Evolutionary conservation across 2,329 filamentous ascomycete genomes (phyloP).

Genomic region (Massarina eburnea): DNA sequence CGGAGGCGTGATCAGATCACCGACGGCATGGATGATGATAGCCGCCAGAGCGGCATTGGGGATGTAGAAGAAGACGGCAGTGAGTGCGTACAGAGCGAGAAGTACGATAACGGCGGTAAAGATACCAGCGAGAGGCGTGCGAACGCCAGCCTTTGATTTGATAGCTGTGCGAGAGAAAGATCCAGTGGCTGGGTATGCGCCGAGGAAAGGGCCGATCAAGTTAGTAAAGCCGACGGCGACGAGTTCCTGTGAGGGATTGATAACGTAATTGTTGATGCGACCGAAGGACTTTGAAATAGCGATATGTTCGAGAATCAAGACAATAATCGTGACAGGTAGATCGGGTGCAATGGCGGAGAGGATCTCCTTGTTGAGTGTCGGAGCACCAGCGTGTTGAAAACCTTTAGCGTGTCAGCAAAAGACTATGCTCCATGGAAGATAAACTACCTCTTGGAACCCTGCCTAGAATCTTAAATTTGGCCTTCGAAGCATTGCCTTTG

Average conservation of each 20-base stretch:
- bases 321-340: constrained; percentile 84
- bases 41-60: constrained; percentile 77
- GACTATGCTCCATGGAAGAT: neutral
- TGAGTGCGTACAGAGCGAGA: constrained; percentile 84
- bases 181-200: constrained; percentile 87
- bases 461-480: constrained; percentile 73
- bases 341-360: constrained; percentile 69
- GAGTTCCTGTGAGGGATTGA: constrained; percentile 93
- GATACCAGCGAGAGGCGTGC: constrained; percentile 85
- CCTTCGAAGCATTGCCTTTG: constrained; percentile 49
- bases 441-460: constrained; percentile 69
- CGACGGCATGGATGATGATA: constrained; percentile 94
- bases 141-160: constrained; percentile 93
- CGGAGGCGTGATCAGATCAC: constrained; percentile 86
- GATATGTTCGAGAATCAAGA: constrained; percentile 94
- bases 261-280: constrained; percentile 94
- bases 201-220: constrained; percentile 85
- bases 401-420: constrained; percentile 13
- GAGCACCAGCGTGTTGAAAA: constrained; percentile 78
- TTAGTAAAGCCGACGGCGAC: constrained; percentile 92
- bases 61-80: constrained; percentile 92
- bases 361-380: constrained; percentile 66
- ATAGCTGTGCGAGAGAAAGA: constrained; percentile 97
- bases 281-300: constrained; percentile 97
- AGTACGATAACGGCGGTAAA: constrained; percentile 86